These are phyloP conservation scores for Gracilaria gracilis DNA, from an alignment of 23 red algal genomes.

Conservation along the genomic window DNA sequence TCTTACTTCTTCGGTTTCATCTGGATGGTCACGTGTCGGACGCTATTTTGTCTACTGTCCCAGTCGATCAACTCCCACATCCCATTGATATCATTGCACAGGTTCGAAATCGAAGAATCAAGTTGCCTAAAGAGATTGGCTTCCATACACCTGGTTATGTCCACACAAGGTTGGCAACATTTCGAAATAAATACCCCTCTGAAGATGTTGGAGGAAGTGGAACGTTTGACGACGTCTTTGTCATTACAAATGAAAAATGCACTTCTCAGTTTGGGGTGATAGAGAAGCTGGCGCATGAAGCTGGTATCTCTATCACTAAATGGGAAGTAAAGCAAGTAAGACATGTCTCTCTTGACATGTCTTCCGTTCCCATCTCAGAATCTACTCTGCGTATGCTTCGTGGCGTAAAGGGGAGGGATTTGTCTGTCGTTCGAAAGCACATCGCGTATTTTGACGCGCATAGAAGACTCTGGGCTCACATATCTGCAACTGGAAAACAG, in stretches of 20 bases:
- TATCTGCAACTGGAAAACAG: conserved; percentile 32
- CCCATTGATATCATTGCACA: conserved; percentile 61
- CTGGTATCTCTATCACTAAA: conserved; percentile 27
- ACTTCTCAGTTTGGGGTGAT: conserved; percentile 45
- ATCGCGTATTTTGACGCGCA: conserved; percentile 62
- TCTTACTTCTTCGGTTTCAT: conserved; percentile 31
- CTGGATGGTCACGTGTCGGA: conserved; percentile 12
- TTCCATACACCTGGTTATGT: conserved; percentile 50
- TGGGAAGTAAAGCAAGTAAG: not conserved
- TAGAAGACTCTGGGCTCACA: conserved; percentile 45
- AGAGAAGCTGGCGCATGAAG: conserved; percentile 16
- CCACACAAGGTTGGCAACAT: conserved; percentile 43
- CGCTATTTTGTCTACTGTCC: conserved; percentile 4
- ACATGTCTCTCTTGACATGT: conserved; percentile 30
- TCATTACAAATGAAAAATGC: conserved; percentile 66
- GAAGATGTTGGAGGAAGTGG: conserved; percentile 3
- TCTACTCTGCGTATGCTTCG: conserved; percentile 4
- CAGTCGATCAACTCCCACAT: conserved; percentile 39
- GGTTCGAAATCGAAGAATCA: conserved; percentile 33
- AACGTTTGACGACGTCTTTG: conserved; percentile 71
- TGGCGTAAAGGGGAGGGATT: not conserved
- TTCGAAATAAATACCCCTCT: conserved; percentile 69
- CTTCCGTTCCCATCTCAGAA: conserved; percentile 29
- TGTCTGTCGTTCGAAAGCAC: conserved; percentile 35
- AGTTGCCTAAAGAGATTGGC: not conserved